A percentile compares a stretch with the other conserved stretches of the same genome.
phyloP scores from a whole-genome alignment of 2,329 filamentous ascomycete species.

The Penicillium capsulatum region DNA sequence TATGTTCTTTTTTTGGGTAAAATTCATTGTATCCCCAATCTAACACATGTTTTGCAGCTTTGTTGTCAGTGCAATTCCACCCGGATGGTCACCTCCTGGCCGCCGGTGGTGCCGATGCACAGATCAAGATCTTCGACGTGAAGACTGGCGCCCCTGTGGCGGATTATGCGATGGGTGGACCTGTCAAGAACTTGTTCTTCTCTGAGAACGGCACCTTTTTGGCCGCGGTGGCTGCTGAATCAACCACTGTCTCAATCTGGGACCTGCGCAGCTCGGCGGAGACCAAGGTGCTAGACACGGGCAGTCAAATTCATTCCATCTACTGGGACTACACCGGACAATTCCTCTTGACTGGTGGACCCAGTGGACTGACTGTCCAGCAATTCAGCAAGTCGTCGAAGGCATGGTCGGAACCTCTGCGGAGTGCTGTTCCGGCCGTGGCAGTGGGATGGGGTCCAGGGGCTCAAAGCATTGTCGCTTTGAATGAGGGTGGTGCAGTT shows the following conservation, averaged over 20 bases:
- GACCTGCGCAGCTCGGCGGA: constrained; percentile 81
- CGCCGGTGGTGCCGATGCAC: constrained; percentile 71
- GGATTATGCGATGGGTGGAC: constrained; percentile 61
- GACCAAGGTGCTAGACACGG: constrained; percentile 81
- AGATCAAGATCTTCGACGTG: constrained; percentile 85
- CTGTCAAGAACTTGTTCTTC: constrained; percentile 74
- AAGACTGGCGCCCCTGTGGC: constrained; percentile 73
- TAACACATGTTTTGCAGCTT: constrained; percentile 47
- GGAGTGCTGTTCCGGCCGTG: constrained; percentile 68
- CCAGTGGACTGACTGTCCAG: constrained; percentile 77
- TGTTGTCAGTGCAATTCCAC: constrained; percentile 80
- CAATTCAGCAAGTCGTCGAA: constrained; percentile 85
- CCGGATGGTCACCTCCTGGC: constrained; percentile 94
- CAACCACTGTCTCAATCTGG: constrained; percentile 78
- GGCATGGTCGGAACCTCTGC: constrained; percentile 81
- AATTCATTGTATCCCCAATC: background rate
- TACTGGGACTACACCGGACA: constrained; percentile 95
- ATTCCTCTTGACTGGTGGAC: constrained; percentile 77
- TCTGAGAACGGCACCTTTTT: constrained; percentile 98
- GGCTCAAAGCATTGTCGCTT: constrained; percentile 68
- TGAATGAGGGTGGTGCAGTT: constrained; percentile 71
- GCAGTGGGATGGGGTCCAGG: constrained; percentile 72
- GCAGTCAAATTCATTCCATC: constrained; percentile 69
- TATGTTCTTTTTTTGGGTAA: constrained; percentile 44
- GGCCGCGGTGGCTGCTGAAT: constrained; percentile 72